Evolutionary conservation across 345 rosid species (phyloP), one percentile per base, ranked within the genome.

Genomic region (Moricandia moricandioides): DNA sequence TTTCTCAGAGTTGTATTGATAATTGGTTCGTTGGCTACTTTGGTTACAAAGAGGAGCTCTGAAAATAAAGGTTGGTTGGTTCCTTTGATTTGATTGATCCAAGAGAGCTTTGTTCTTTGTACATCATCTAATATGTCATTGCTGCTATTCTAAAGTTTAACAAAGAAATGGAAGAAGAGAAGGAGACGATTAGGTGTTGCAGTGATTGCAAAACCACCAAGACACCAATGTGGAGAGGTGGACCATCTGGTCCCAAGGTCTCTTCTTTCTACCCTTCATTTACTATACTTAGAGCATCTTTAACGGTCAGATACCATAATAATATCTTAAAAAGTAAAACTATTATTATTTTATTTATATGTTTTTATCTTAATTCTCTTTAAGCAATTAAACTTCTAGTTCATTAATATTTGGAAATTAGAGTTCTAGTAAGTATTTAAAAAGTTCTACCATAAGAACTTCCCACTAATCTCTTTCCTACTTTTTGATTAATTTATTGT

Each of bases 171-270:
- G 85, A 67, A 45, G 85, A 78, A 45, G 45, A 2, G 67, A 72
- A 31, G 55, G 83, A 76, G 73, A 59, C 33, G 65, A 70, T 76
- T 39, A 91, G 84, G 86, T 45, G 52, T 37, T 91, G 98, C 52
- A 47, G 78, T 59, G 90, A 86, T 61, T 93, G 98, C 78, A 88
- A 82, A 49, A 87, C 96, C 66, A 88, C 94, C 7, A 87, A 77
- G 82, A 93, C 97, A 12, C 98, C 98, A 29, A 80, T 91, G 78
- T 93, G 97, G 98, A 84, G 98, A 84, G 86, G 86, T 72, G 98
- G 98, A 24, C 97, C 96, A 34, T 80, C 88, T 64, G 98, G 96
- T 13, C 97, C 98, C 27, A 93, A 89, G 90, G 98, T 91, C 18
- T 70, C 18, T 75, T 61, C 13, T 57, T 68, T 68, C 26, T 59